Evolutionary conservation across 148 eudicot species (phyloP).

Genomic region (Gaultheria prostrata): DNA sequence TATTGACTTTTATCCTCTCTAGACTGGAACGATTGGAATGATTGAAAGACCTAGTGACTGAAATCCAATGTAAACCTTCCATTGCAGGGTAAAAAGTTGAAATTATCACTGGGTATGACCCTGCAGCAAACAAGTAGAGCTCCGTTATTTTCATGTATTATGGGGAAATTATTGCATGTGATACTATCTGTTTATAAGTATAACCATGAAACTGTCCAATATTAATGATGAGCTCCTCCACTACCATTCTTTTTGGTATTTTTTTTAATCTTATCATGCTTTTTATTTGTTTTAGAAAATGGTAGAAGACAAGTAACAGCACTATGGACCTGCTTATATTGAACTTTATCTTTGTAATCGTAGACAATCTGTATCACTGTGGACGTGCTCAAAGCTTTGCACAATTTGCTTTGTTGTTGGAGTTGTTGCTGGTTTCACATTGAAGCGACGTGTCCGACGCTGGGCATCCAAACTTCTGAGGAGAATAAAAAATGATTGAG

Average conservation of each 20-base stretch:
- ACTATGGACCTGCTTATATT: not conserved
- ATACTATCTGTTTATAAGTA: not conserved
- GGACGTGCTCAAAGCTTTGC: slow-evolving; percentile 88
- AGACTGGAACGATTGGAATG: not conserved
- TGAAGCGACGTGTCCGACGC: slow-evolving; percentile 68
- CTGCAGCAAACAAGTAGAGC: not conserved
- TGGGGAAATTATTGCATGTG: not conserved
- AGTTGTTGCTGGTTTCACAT: slow-evolving; percentile 70
- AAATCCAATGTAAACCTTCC: not conserved
- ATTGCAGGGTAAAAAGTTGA: not conserved
- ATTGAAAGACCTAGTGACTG: not conserved
- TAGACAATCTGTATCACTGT: slow-evolving; percentile 59
- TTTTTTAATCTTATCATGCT: not conserved
- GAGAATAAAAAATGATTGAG: slow-evolving; percentile 21
- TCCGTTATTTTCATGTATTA: not conserved
- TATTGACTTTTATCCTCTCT: not conserved
- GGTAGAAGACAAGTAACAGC: not conserved
- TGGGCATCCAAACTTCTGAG: slow-evolving; percentile 55
- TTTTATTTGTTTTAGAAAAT: not conserved
- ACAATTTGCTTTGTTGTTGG: slow-evolving; percentile 76
- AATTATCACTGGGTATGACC: not conserved
- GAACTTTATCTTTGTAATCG: slow-evolving; percentile 19
- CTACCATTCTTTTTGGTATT: not conserved
- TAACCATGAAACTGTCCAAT: not conserved
- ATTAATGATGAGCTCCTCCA: not conserved